Evolutionary conservation across 2,329 filamentous ascomycete species (phyloP), one percentile per base, ranked within the genome.

Genomic region (Colletotrichum agaves): DNA sequence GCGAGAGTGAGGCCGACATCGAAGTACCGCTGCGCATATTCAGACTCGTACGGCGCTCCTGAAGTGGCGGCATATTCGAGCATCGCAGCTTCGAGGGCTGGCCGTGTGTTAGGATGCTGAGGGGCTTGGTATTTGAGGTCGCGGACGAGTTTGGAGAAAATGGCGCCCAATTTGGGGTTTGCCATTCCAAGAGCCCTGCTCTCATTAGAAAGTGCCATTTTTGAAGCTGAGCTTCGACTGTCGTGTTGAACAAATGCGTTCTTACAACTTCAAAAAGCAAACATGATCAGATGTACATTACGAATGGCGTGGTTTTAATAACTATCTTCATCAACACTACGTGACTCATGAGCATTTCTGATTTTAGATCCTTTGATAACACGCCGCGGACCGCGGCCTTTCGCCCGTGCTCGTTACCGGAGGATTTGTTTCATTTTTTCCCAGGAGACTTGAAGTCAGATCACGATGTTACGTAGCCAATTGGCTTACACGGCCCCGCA

Each of bases 401-500:
- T 49, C n/a, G 21, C 46, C 46, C 46, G 46, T 12, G 46, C 13
- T 49, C 46, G 46, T 49, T 49, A 49, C 12, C 46, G 46, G 37
- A 23, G 8, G 3, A 12, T 27, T 49, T 27, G 46, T 49, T 49
- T 49, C 46, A 27, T 23, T 23, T 23, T 23, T 15, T 27, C 46
- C 46, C 46, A 19, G 27, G 46, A 49, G 46, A 27, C 46, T 49
- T n/a, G 21, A 49, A 27, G 46, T 49, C 19, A 27, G 46, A 15
- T 49, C 46, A 49, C 46, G 46, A 49, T 49, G 19, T 49, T 49
- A 49, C 46, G 13, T 27, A 27, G 46, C 46, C 46, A 49, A 49
- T 49, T 49, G 46, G 46, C 46, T 49, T 49, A 49, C 46, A 49
- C 46, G 6, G 46, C 46, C 46, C 46, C 46, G 46, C 46, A 49